phyloP scores from a whole-genome alignment of 108 stramenopile genomes.

The Fragilaria crotonensis region DNA sequence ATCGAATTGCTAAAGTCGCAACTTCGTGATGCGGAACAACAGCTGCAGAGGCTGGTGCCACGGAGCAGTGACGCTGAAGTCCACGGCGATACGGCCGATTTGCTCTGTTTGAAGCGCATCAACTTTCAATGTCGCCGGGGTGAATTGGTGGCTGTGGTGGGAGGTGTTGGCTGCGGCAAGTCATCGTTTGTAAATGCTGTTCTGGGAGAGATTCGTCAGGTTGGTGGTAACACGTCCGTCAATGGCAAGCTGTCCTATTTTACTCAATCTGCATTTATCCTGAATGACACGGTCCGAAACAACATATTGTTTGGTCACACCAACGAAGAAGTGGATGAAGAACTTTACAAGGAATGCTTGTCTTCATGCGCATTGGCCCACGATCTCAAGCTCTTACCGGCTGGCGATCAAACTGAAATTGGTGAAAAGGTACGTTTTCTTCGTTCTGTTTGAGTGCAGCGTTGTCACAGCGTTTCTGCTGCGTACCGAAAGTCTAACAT shows the following conservation, averaged over 20 bases:
- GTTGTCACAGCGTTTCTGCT: too few species aligned
- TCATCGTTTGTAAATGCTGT: constrained; percentile 80
- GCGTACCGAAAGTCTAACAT: too few species aligned
- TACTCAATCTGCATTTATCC: constrained; percentile 89
- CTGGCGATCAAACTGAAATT: constrained; percentile 92
- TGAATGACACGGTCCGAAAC: constrained; percentile 90
- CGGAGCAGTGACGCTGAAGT: background rate
- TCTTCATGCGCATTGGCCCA: constrained; percentile 69
- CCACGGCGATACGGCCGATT: constrained; percentile 4
- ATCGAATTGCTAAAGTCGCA: constrained; percentile 57
- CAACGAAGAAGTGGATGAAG: constrained; percentile 62
- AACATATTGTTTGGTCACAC: constrained; percentile 94
- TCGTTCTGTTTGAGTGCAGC: background rate
- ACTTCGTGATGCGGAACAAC: constrained; percentile 56
- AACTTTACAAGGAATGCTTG: constrained; percentile 72
- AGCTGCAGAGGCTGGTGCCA: constrained; percentile 30
- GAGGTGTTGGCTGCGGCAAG: constrained; percentile 90
- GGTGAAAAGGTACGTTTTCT: constrained; percentile 67
- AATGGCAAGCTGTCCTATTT: constrained; percentile 60
- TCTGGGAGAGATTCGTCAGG: constrained; percentile 75
- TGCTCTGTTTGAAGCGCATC: constrained; percentile 55
- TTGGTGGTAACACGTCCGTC: constrained; percentile 48
- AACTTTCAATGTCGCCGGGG: constrained; percentile 52
- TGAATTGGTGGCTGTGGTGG: constrained; percentile 85
- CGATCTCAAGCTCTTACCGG: constrained; percentile 76